phyloP scores from a whole-genome alignment of 1,139 yeast species.

The Barnettozyma hawaiiensis region DNA sequence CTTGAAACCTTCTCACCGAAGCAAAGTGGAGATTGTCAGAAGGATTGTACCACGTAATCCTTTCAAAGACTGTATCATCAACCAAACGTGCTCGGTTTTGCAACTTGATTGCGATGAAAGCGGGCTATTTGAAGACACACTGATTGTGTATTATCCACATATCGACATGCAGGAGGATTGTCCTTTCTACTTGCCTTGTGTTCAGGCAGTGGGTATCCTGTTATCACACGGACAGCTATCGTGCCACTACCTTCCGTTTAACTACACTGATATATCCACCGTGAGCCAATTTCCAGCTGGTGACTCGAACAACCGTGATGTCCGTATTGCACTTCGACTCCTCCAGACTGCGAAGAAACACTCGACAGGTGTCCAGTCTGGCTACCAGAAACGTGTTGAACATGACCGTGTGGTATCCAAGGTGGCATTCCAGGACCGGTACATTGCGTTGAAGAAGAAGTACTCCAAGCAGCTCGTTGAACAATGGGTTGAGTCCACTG shows the following conservation, averaged over 20 bases:
- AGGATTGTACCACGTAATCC: conserved; percentile 88
- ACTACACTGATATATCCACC: conserved; percentile 28
- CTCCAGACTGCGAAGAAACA: conserved; percentile 79
- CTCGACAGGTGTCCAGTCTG: conserved; percentile 74
- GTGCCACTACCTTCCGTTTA: conserved; percentile 73
- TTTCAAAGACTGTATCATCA: conserved; percentile 71
- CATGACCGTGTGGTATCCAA: conserved; percentile 86
- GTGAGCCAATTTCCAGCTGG: conserved; percentile 31
- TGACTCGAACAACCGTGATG: conserved; percentile 51
- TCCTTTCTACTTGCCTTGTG: conserved; percentile 87
- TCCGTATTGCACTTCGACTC: conserved; percentile 77
- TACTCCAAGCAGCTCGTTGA: conserved; percentile 75
- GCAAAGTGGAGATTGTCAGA: conserved; percentile 56
- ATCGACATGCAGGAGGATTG: conserved; percentile 51
- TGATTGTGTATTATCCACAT: conserved; percentile 77
- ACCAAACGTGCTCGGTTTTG: conserved; percentile 72
- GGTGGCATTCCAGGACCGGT: conserved; percentile 76
- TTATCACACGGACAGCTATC: conserved; percentile 43
- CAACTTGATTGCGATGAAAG: conserved; percentile 24
- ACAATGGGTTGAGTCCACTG: conserved; percentile 88
- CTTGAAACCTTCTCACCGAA: conserved; percentile 33
- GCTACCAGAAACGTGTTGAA: conserved; percentile 81
- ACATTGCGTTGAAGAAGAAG: conserved; percentile 73
- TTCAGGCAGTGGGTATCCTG: conserved; percentile 71
- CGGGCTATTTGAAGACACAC: conserved; percentile 35